Evolutionary conservation across 1,284 basidiomycete genomes (phyloP).

Genomic region (Cutaneotrichosporon mucoides): DNA sequence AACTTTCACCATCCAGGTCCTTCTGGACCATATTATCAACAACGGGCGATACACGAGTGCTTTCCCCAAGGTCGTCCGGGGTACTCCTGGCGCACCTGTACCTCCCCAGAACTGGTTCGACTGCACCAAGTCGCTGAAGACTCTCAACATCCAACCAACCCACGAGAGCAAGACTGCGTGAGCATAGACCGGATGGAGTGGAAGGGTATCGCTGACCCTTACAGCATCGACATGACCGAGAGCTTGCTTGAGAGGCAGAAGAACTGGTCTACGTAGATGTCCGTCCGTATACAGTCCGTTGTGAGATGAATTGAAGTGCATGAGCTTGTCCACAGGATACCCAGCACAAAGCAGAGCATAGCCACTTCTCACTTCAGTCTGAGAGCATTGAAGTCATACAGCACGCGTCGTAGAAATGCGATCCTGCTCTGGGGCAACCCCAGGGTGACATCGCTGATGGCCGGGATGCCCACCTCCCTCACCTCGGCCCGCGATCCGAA

Average conservation of each 20-base stretch:
- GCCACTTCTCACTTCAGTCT: no score
- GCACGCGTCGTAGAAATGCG: no score
- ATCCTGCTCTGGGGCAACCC: no score
- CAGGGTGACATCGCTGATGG: not conserved
- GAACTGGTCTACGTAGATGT: not conserved
- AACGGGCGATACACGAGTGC: constrained; percentile 9
- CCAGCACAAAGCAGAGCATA: no score
- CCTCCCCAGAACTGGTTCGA: constrained; percentile 26
- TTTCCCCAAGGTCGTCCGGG: constrained; percentile 19
- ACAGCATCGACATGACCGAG: constrained; percentile 22
- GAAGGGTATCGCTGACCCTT: no score
- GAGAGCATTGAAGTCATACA: no score
- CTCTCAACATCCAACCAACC: constrained; percentile 14
- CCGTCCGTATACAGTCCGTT: no score
- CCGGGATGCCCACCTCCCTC: not conserved
- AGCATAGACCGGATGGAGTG: no score
- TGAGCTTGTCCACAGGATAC: no score
- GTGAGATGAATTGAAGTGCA: no score
- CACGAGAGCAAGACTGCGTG: constrained; percentile 19
- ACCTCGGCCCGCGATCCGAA: not conserved
- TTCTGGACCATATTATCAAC: constrained; percentile 17
- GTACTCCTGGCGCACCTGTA: constrained; percentile 15
- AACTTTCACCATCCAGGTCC: constrained; percentile 22
- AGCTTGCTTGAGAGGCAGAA: constrained; percentile 18
- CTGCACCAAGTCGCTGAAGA: constrained; percentile 16